These are phyloP conservation scores for Ceratobasidium papillatum DNA, from an alignment of 1,284 basidiomycete genomes.

Conservation along the genomic window DNA sequence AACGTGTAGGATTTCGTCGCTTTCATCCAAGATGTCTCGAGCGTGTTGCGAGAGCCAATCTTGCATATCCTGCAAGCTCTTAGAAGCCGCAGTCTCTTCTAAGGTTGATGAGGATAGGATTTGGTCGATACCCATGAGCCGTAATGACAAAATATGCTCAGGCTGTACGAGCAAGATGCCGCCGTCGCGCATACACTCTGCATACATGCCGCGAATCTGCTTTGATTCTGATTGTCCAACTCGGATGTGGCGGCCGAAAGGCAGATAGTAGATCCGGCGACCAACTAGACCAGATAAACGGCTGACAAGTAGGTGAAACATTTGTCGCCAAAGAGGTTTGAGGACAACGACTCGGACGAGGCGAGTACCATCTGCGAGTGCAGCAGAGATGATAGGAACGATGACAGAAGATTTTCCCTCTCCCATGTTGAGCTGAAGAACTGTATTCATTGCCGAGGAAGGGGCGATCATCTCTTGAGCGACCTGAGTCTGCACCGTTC, in stretches of 20 bases:
- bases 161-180: constrained; percentile 62
- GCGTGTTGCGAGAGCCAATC: constrained; percentile 53
- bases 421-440: constrained; percentile 66
- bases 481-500: constrained; percentile 55
- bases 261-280: constrained; percentile 60
- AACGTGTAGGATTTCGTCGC: constrained; percentile 62
- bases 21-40: constrained; percentile 63
- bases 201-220: constrained; percentile 51
- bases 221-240: constrained; percentile 44
- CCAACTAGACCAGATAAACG: constrained; percentile 58
- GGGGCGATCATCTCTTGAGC: constrained; percentile 62
- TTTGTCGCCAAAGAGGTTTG: constrained; percentile 57
- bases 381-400: constrained; percentile 56
- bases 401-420: constrained; percentile 66
- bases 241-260: constrained; percentile 58
- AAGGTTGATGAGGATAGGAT: constrained; percentile 42
- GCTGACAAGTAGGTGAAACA: constrained; percentile 60
- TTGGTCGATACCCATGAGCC: constrained; percentile 57
- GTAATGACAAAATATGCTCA: constrained; percentile 63
- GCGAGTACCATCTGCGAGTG: constrained; percentile 56
- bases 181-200: constrained; percentile 53
- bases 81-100: constrained; percentile 23
- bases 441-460: constrained; percentile 51
- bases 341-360: constrained; percentile 61
- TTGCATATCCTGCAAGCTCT: constrained; percentile 48